A percentile compares a stretch with the other conserved stretches of the same genome.
These are phyloP conservation scores for Paramecium sexaurelia DNA, from an alignment of 73 alveolate genomes.

Conservation along the genomic window DNA sequence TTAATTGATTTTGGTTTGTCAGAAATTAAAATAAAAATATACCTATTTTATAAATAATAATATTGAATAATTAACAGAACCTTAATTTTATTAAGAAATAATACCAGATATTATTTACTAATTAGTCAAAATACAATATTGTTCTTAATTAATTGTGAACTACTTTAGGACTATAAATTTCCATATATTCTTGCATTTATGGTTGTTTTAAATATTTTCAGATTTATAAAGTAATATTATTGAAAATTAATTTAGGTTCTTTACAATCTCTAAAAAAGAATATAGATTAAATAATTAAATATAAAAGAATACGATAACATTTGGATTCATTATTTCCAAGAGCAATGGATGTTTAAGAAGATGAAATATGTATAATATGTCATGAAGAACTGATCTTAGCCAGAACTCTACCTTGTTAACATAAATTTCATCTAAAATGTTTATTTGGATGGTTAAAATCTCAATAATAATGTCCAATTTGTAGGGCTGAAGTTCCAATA, in stretches of 20 bases:
- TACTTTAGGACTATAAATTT: constrained; percentile 6
- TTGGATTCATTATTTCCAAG: constrained; percentile 27
- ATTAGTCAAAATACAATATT: background rate
- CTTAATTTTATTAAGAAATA: constrained; percentile 39
- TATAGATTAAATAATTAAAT: background rate
- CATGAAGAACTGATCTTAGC: constrained; percentile 45
- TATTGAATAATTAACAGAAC: constrained; percentile 45
- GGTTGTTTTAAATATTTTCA: constrained; percentile 51
- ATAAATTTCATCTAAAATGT: constrained; percentile 30
- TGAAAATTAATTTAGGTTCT: background rate
- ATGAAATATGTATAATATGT: constrained; percentile 48
- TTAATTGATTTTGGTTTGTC: background rate
- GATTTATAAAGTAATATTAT: background rate
- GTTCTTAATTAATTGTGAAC: background rate
- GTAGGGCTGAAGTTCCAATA: constrained; percentile 55
- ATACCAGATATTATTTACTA: background rate
- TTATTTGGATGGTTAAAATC: constrained; percentile 38
- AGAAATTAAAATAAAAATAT: constrained; percentile 15
- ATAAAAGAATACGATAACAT: background rate
- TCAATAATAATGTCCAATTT: constrained; percentile 41
- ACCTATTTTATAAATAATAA: constrained; percentile 26
- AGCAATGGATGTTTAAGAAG: background rate
- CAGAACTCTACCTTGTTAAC: constrained; percentile 36
- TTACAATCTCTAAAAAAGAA: background rate
- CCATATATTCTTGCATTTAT: constrained; percentile 29